Evolutionary conservation across 768 basidiomycete genomes (phyloP), one percentile per base, ranked within the genome.

Genomic region (Cyclocybe aegerita): DNA sequence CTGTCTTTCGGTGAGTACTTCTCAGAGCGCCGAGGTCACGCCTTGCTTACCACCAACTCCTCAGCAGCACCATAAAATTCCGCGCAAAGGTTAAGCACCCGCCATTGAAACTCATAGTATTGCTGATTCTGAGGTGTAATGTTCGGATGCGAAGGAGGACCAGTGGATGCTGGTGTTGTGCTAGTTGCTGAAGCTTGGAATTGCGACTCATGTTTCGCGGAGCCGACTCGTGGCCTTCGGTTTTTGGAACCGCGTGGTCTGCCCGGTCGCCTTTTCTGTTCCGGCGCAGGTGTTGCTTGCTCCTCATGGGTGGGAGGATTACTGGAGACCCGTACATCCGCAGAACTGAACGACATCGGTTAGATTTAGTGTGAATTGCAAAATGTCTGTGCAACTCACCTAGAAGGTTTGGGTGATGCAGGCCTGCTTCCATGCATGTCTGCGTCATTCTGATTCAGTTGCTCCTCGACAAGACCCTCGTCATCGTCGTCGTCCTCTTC

Each of bases 81-180:
- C 1, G 87, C 83, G 65, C 89, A 92, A 36, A 92, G 71, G 60
- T 89, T 89, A 50, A 91, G 65, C 36, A 90, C 81, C 49, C 88
- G 82, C 88, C 88, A 90, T 64, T 91, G 89, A 60, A 91, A 91
- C 62, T 91, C 88, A 65, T 88, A 89, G 65, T 88, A 90, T 60
- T 84, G 82, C 54, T 88, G 85, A 62, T 88, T 88, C 55, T 85
- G 81, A 2, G 82, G 72, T 49, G 79, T 80, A 17, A 83, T 78
- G 43, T 77, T 73, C 4, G 77, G 70, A 32, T 75, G 70, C 35
- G 72, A 71, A 34, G 76, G 76, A 7, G 72, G 69, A 16, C 65
- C 62, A 32, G 65, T 54, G 10, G 58, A 45, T 31, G 63, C 39
- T 12, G 61, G 35, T 15, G 59, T 49, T 37, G 75, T 68, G 42